Percentiles rank a stretch among this genome's conserved stretches.
phyloP scores from a whole-genome alignment of 2,329 filamentous ascomycete genomes.

The Fusarium protoensiforme region DNA sequence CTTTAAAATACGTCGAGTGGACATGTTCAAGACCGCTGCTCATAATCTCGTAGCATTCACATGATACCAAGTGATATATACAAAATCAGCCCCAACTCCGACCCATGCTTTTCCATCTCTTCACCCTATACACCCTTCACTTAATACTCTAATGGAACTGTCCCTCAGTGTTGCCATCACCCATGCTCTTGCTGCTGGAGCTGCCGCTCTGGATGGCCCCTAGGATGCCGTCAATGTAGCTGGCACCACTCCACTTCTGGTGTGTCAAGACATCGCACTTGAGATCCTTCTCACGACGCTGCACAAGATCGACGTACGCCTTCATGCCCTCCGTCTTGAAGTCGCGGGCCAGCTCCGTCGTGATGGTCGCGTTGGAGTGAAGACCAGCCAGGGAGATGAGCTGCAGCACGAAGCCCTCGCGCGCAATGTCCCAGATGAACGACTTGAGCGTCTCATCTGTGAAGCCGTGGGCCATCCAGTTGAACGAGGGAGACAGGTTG shows the following conservation, averaged over 20 bases:
- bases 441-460: conserved; percentile 82
- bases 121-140: neutral
- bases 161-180: conserved; percentile 89
- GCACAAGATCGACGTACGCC: conserved; percentile 95
- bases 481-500: conserved; percentile 96
- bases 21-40: neutral
- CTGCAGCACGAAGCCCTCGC: conserved; percentile 82
- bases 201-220: conserved; percentile 93
- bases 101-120: conserved; percentile 39
- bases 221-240: conserved; percentile 87
- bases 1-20: neutral
- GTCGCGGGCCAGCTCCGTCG: conserved; percentile 78
- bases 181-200: conserved; percentile 92
- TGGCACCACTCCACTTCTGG: conserved; percentile 82
- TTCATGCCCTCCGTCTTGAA: conserved; percentile 96
- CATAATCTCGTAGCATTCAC: conserved; percentile 22
- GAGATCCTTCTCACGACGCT: conserved; percentile 88
- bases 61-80: conserved; percentile 22
- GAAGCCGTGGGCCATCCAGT: conserved; percentile 98
- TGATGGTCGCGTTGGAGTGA: conserved; percentile 72
- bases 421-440: conserved; percentile 96
- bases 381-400: conserved; percentile 74
- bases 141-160: conserved; percentile 60
- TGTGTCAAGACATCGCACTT: conserved; percentile 94
- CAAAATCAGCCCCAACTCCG: conserved; percentile 39